phyloP scores from a whole-genome alignment of 2,329 filamentous ascomycete species.

The Teratosphaeria viscida region DNA sequence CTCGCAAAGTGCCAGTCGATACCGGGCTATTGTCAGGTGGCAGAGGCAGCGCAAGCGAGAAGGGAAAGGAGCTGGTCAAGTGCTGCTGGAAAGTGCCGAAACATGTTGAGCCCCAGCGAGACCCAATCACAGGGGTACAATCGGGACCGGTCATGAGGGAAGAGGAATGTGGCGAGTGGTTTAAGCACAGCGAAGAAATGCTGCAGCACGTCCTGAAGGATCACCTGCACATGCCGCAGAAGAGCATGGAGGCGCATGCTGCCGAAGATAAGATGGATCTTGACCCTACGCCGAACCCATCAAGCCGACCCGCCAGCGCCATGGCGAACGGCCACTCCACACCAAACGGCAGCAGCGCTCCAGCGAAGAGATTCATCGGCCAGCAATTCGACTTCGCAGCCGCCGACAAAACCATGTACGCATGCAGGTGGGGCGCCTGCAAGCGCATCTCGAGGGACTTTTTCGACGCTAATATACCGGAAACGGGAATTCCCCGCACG shows the following conservation, averaged over 20 bases:
- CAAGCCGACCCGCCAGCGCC: constrained; percentile 1
- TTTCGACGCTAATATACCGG: background rate
- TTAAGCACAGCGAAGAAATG: constrained; percentile 53
- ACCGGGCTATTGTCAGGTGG: constrained; percentile 17
- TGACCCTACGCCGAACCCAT: constrained; percentile 11
- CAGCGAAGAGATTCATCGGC: background rate
- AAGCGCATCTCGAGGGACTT: constrained; percentile 40
- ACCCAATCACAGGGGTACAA: constrained; percentile 46
- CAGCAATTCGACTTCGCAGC: constrained; percentile 20
- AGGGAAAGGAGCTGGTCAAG: constrained; percentile 21
- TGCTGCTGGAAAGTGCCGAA: constrained; percentile 20
- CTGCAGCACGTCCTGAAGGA: constrained; percentile 58
- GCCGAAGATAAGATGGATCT: constrained; percentile 40
- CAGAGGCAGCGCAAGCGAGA: constrained; percentile 12
- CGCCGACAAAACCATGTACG: constrained; percentile 33
- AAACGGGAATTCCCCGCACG: constrained; percentile 9
- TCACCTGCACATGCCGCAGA: constrained; percentile 52
- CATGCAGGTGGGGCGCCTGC: constrained; percentile 59
- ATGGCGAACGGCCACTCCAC: constrained; percentile 14
- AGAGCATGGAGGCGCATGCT: constrained; percentile 28
- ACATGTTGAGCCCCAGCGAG: constrained; percentile 13
- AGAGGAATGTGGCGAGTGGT: constrained; percentile 44
- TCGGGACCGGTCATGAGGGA: constrained; percentile 14
- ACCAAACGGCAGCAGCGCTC: background rate
- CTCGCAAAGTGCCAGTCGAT: constrained; percentile 58